Conservation (phyloP, 2,329 filamentous ascomycete genomes). For the Lasiodiplodia hormozganensis region DNA sequence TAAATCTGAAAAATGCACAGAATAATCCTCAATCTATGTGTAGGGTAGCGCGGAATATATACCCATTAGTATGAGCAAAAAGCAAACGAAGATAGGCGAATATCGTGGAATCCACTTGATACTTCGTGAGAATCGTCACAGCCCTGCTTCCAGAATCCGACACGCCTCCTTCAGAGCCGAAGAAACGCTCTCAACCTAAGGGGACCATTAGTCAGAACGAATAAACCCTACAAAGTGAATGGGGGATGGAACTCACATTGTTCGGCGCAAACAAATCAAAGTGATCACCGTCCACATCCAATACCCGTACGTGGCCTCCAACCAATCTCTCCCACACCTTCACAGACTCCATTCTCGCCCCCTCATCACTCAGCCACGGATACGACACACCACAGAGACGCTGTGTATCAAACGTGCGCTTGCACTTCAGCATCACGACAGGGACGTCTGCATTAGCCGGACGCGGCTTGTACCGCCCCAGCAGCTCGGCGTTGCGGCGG, state of each 20-base stretch:
- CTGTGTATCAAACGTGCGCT: conserved; percentile 34
- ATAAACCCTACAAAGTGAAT: too few relatives aligned
- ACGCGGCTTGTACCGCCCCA: conserved; percentile 8
- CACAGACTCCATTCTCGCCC: not conserved
- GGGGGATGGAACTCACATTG: conserved; percentile 5
- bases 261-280: conserved; percentile 31
- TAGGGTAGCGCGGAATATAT: too few relatives aligned
- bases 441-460: not conserved
- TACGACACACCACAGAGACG: conserved; percentile 34
- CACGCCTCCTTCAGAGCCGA: too few relatives aligned
- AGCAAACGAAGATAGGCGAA: too few relatives aligned
- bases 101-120: too few relatives aligned
- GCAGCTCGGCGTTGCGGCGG: conserved; percentile 16
- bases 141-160: too few relatives aligned
- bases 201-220: too few relatives aligned
- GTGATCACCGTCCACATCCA: conserved; percentile 41
- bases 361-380: conserved; percentile 16
- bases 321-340: conserved; percentile 37
- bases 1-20: too few relatives aligned
- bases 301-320: conserved; percentile 33
- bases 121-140: too few relatives aligned
- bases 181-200: too few relatives aligned
- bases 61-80: too few relatives aligned
- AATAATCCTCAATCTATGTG: too few relatives aligned
- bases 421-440: conserved; percentile 36